These are phyloP conservation scores for Orbilia javanica DNA, from an alignment of 2,329 filamentous ascomycete genomes.

Conservation along the genomic window DNA sequence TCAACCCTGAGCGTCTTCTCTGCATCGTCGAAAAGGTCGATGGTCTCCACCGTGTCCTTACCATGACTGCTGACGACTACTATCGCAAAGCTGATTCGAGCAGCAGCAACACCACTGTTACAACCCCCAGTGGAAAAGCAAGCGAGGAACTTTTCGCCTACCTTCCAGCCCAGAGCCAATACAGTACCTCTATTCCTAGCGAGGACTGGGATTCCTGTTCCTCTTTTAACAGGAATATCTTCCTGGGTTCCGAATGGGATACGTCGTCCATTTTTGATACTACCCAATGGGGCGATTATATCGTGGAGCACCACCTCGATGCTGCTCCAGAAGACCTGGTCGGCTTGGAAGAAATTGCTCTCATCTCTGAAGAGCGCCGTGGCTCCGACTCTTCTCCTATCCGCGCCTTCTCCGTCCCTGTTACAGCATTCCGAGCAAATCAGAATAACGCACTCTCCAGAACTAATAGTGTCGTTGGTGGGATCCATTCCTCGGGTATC, in stretches of 20 bases:
- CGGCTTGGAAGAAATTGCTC: constrained; percentile 20
- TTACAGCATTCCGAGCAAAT: constrained; percentile 54
- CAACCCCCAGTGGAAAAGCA: constrained; percentile 45
- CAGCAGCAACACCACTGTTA: constrained; percentile 32
- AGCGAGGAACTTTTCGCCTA: constrained; percentile 58
- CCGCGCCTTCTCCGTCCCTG: constrained; percentile 49
- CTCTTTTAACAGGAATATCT: constrained; percentile 46
- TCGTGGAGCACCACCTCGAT: constrained; percentile 41
- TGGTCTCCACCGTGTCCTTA: constrained; percentile 42
- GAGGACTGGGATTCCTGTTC: constrained; percentile 53
- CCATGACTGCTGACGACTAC: constrained; percentile 50
- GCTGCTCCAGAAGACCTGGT: constrained; percentile 10
- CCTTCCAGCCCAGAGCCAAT: constrained; percentile 46
- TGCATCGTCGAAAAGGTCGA: constrained; percentile 50
- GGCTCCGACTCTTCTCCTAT: constrained; percentile 46
- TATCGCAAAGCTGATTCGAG: constrained; percentile 26
- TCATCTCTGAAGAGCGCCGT: constrained; percentile 17
- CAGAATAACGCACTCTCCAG: constrained; percentile 51
- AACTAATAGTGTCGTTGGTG: constrained; percentile 49
- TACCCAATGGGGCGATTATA: constrained; percentile 52
- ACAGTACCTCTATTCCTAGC: constrained; percentile 49
- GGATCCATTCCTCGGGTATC: constrained; percentile 47
- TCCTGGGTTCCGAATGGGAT: constrained; percentile 51
- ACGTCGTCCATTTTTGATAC: constrained; percentile 33
- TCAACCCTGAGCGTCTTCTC: constrained; percentile 40